Evolutionary conservation across 805 yeast genomes (phyloP), one percentile per base, ranked within the genome.

Genomic region (Soucietia sequanensis): DNA sequence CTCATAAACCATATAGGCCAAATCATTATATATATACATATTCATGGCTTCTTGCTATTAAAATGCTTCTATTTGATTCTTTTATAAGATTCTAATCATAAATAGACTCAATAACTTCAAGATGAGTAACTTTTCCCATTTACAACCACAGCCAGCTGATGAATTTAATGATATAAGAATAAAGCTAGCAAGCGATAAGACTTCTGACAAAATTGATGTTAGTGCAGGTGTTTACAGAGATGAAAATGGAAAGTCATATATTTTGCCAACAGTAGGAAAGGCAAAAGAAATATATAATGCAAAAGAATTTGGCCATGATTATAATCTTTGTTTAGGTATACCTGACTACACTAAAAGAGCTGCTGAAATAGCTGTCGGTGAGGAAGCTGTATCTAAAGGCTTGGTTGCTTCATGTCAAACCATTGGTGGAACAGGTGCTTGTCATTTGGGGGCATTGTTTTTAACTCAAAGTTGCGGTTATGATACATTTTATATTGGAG

Each of bases 141-240:
- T 27, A 5, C 6, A 10, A 5, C 11, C 11, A 15, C 19, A n/a
- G n/a, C n/a, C n/a, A n/a, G n/a, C n/a, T n/a, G n/a, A n/a, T n/a
- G n/a, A n/a, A n/a, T n/a, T n/a, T n/a, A n/a, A n/a, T n/a, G n/a
- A n/a, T n/a, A n/a, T n/a, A n/a, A n/a, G n/a, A n/a, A n/a, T n/a
- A n/a, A 36, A 35, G 18, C 57, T 41, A 39, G 37, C 34, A 2
- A 22, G 34, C 5, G 74, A 69, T 47, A 33, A 50, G 12, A 25
- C 41, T 32, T 60, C 67, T 10, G 27, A 48, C 23, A 67, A 68
- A 43, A 54, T 68, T 19, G 73, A 69, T 39, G 65, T 68, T 15
- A 53, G 67, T 21, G 67, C 68, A 20, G 75, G 75, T 10, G 74
- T 70, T n/a, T 69, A 68, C 52, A 67, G 66, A 35, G 59, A 62